Evolutionary conservation across 2,329 filamentous ascomycete species (phyloP).

Genomic region (Trichoderma afroharzianum): DNA sequence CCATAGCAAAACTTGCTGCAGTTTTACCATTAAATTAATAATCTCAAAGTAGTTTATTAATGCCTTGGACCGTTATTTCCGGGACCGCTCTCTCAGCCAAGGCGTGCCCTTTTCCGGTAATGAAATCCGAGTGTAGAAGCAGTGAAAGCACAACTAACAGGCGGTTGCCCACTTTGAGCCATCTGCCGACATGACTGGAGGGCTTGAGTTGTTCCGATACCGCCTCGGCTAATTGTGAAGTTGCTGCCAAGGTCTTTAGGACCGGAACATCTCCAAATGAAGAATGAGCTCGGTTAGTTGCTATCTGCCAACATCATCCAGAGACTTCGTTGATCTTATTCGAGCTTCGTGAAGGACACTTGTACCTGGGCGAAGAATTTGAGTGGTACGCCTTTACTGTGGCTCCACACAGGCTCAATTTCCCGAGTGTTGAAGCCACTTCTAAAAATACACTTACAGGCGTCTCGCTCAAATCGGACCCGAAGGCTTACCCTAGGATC

Average conservation of each 20-base stretch:
- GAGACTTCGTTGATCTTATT: neutral
- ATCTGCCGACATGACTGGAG: neutral
- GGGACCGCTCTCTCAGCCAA: neutral
- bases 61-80: neutral
- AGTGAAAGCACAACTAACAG: neutral
- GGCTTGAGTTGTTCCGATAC: neutral
- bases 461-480: rapidly evolving
- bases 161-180: neutral
- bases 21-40: neutral
- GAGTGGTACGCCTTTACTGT: neutral
- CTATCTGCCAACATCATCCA: neutral
- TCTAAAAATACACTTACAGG: neutral
- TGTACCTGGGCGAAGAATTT: neutral
- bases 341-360: neutral
- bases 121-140: neutral
- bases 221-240: neutral
- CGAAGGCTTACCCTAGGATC: neutral
- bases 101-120: neutral
- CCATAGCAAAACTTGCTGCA: neutral
- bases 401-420: neutral
- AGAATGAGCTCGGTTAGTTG: neutral
- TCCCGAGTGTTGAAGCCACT: neutral
- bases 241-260: neutral
- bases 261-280: neutral
- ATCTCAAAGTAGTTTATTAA: neutral